Evolutionary conservation across 2,329 filamentous ascomycete genomes (phyloP), one percentile per base, ranked within the genome.

Genomic region (Lachnellula arida): DNA sequence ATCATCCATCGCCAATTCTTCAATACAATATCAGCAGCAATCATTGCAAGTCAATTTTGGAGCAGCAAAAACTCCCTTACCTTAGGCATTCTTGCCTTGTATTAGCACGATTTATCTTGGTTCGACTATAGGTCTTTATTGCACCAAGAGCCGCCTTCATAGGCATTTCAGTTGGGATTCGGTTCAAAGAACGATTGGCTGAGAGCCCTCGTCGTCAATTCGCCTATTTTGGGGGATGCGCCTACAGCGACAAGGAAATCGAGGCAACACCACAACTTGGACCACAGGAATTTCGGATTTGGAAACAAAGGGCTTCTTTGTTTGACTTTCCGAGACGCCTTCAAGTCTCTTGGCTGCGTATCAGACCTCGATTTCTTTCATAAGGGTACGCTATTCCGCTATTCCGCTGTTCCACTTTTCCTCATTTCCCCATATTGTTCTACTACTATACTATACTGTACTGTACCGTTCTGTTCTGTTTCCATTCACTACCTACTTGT

Each of bases 161-260:
- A 22, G 35, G 34, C 37, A 61, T 63, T 59, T 65, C 58, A 62
- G 50, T 54, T 17, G 15, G 8, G 46, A 49, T 51, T 44, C 12
- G 49, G 47, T 25, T 56, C 57, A 46, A 44, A 55, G 58, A 63
- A 62, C 55, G 61, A 67, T 54, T 68, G 67, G 67, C 53, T 61
- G 59, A 50, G 55, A 66, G 59, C 37, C 54, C 60, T 54, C 57
- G 46, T 58, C 60, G 43, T 35, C 51, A 63, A 62, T 62, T 63
- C 63, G 63, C 51, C 62, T 67, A 68, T 67, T 66, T 64, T 63
- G 56, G 59, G 62, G 46, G 3, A 32, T 56, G 58, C 62, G 63
- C 50, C 59, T 59, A 53, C 61, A 51, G 44, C 60, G 49, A 65
- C 64, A 66, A 67, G 67, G 63, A 59, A 49, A 61, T 65, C 63